Conservation (phyloP, 78 protist genomes). For the Chrysochromulina tobinii region DNA sequence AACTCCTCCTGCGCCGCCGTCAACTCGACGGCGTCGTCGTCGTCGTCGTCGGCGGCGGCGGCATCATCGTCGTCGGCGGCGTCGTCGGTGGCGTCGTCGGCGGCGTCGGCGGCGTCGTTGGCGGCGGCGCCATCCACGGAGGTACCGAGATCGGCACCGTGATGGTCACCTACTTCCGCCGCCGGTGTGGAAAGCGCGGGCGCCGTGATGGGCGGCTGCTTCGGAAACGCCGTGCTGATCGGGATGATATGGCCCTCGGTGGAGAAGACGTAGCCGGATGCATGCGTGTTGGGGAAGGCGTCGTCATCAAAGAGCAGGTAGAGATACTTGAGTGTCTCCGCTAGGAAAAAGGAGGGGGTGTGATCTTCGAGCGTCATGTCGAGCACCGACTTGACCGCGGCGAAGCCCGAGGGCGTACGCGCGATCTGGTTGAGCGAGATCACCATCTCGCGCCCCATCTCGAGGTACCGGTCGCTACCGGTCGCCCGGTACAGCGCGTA, state of each 20-base stretch:
- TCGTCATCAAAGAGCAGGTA: constrained; percentile 72
- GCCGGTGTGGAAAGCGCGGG: too few relatives aligned
- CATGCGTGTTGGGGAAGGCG: constrained; percentile 47
- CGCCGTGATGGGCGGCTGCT: too few relatives aligned
- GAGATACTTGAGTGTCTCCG: constrained; percentile 88
- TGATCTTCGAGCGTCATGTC: constrained; percentile 9
- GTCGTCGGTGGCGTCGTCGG: too few relatives aligned
- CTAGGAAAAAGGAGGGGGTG: constrained; percentile 51
- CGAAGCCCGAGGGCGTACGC: constrained; percentile 15
- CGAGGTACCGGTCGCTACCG: constrained; percentile 31
- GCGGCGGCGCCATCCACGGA: too few relatives aligned
- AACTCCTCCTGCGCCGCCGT: too few relatives aligned
- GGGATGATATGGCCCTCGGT: constrained; percentile 38
- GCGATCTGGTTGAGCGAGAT: constrained; percentile 25
- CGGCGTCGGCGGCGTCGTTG: too few relatives aligned
- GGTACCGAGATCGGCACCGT: too few relatives aligned
- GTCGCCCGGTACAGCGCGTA: constrained; percentile 73
- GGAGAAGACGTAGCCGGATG: constrained; percentile 3
- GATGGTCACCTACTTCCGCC: too few relatives aligned
- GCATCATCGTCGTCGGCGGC: too few relatives aligned
- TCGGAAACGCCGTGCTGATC: not conserved
- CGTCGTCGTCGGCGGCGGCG: too few relatives aligned
- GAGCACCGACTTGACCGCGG: not conserved
- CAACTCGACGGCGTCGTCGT: too few relatives aligned
- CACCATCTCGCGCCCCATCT: constrained; percentile 40